These are phyloP conservation scores for Botrytis hyacinthi DNA, from an alignment of 2,329 filamentous ascomycete genomes.

Conservation along the genomic window DNA sequence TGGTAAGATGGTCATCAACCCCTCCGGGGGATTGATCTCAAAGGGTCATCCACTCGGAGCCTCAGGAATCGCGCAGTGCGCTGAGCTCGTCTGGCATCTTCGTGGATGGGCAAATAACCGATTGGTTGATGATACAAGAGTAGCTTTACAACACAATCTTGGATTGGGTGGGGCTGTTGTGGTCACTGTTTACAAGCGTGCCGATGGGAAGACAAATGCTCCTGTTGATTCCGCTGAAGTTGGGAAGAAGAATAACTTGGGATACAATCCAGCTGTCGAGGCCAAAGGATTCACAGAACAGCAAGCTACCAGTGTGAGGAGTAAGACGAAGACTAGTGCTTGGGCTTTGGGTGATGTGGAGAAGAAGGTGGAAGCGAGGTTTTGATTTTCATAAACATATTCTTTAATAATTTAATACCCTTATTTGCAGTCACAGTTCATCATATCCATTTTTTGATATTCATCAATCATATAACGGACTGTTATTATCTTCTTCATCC, in stretches of 20 bases:
- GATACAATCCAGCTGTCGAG: slow-evolving; percentile 89
- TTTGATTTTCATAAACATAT: slow-evolving; percentile 41
- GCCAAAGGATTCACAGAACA: slow-evolving; percentile 82
- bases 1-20: slow-evolving; percentile 74
- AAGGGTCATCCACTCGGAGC: slow-evolving; percentile 95
- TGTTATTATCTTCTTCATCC: not conserved
- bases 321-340: slow-evolving; percentile 60
- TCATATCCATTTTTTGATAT: not conserved
- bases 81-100: slow-evolving; percentile 92
- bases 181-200: slow-evolving; percentile 82
- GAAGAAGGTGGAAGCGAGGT: slow-evolving; percentile 70
- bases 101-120: slow-evolving; percentile 96
- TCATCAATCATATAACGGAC: rapidly evolving
- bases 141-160: slow-evolving; percentile 87
- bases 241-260: slow-evolving; percentile 64
- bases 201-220: slow-evolving; percentile 69
- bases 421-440: not conserved
- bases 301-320: slow-evolving; percentile 70
- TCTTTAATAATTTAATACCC: not conserved
- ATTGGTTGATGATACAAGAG: slow-evolving; percentile 62
- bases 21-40: slow-evolving; percentile 89
- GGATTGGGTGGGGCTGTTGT: slow-evolving; percentile 89
- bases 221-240: slow-evolving; percentile 63
- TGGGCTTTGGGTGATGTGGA: slow-evolving; percentile 78
- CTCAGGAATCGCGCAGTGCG: slow-evolving; percentile 92